phyloP scores from a whole-genome alignment of 2,329 filamentous ascomycete species.

The Apiospora malaysiana region DNA sequence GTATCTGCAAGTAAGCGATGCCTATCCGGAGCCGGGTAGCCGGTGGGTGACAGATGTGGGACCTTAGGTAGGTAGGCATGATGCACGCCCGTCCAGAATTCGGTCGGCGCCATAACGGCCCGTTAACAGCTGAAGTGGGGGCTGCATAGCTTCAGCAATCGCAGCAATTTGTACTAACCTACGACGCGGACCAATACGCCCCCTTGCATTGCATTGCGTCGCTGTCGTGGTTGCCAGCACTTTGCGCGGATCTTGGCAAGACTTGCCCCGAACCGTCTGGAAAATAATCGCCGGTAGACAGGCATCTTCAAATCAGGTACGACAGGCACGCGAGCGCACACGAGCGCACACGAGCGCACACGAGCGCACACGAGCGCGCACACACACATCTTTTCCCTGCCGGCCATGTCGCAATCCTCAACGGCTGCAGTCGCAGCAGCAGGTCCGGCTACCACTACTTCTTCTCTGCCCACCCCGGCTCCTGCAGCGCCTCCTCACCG shows the following conservation, averaged over 20 bases:
- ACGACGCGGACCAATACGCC: background rate
- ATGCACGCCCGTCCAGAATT: background rate
- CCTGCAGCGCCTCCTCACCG: constrained; percentile 28
- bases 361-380: background rate
- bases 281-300: background rate
- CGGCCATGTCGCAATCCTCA: constrained; percentile 3
- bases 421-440: constrained; percentile 3
- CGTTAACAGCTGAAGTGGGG: constrained; percentile 12
- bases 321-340: background rate
- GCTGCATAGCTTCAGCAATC: background rate
- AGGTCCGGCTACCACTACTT: constrained; percentile 25
- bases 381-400: background rate
- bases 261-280: background rate
- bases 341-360: too few species aligned
- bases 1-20: constrained; percentile 7
- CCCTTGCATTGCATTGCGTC: constrained; percentile 6
- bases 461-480: constrained; percentile 19
- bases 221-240: constrained; percentile 1
- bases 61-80: too few species aligned
- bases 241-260: constrained; percentile 15
- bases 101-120: constrained; percentile 12
- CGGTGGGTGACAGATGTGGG: background rate
- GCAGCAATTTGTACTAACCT: background rate
- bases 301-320: constrained; percentile 6
- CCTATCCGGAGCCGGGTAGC: constrained; percentile 3